Conservation (phyloP, 2,329 filamentous ascomycete genomes). For the Beauveria pseudobassiana region DNA sequence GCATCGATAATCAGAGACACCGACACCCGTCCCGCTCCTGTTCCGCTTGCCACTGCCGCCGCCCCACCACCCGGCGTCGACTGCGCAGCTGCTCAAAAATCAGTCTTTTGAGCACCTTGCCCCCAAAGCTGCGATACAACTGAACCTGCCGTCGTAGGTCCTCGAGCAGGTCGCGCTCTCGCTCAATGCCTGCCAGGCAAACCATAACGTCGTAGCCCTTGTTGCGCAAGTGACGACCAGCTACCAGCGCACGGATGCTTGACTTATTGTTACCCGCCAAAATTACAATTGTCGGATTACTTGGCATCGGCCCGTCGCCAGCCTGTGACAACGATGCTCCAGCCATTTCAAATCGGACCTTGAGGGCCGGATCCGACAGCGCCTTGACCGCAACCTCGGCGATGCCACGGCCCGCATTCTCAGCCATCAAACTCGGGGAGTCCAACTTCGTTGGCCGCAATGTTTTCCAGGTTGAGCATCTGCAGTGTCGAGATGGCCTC, state of each 20-base stretch:
- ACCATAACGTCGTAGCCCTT: conserved; percentile 74
- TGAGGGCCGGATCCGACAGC: conserved; percentile 54
- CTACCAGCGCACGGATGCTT: conserved; percentile 75
- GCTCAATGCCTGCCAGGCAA: conserved; percentile 77
- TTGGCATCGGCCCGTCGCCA: conserved; percentile 20
- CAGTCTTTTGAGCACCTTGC: conserved; percentile 58
- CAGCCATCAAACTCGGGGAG: conserved; percentile 84
- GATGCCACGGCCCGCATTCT: conserved; percentile 83
- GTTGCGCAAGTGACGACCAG: conserved; percentile 78
- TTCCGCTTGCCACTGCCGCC: conserved; percentile 27
- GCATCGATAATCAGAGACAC: conserved; percentile 84
- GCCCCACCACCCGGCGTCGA: conserved; percentile 25
- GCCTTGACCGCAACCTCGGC: conserved; percentile 73
- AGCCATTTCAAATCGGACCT: conserved; percentile 40
- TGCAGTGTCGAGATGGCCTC: conserved; percentile 66
- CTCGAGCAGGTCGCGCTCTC: conserved; percentile 72
- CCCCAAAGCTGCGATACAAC: conserved; percentile 77
- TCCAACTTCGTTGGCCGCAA: conserved; percentile 79
- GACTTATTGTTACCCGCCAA: conserved; percentile 95
- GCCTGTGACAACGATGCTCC: conserved; percentile 26
- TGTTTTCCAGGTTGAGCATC: conserved; percentile 88
- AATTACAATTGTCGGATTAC: conserved; percentile 51
- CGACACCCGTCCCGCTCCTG: conserved; percentile 44
- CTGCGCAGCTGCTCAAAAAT: conserved; percentile 53
- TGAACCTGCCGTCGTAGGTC: conserved; percentile 74